Conservation (phyloP, 257 asterid species). For the Solanum ahanhuiri region DNA sequence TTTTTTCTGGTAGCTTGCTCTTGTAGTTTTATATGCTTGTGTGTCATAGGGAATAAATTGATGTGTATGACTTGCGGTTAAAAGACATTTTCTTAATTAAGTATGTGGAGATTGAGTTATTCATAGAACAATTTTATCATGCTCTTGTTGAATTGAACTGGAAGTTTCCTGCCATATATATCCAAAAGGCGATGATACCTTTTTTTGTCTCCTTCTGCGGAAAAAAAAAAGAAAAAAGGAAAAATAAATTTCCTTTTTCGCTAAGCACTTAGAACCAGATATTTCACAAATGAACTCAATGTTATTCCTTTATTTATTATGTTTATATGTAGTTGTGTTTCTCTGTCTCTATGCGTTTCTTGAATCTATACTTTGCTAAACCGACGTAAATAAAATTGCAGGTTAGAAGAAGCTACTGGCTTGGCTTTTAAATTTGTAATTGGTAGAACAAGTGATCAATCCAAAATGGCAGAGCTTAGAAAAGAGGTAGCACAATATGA, state of each 20-base stretch:
- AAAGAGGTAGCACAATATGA: slow-evolving; percentile 77
- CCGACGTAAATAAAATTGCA: slow-evolving; percentile 20
- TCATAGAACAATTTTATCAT: background rate
- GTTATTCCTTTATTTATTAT: background rate
- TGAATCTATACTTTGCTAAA: slow-evolving; percentile 16
- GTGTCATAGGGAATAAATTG: background rate
- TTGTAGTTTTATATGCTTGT: background rate
- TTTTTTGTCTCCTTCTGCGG: background rate
- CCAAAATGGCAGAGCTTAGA: slow-evolving; percentile 76
- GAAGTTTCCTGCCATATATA: background rate
- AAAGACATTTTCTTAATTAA: background rate
- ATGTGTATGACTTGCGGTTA: background rate
- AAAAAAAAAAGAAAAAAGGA: background rate
- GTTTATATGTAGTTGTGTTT: background rate
- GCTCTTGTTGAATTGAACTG: background rate
- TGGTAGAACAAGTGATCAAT: slow-evolving; percentile 63
- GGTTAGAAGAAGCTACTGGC: slow-evolving; percentile 98
- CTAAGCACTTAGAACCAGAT: background rate
- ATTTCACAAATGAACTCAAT: background rate
- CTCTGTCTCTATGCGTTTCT: background rate
- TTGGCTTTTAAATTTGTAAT: slow-evolving; percentile 85
- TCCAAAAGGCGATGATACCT: background rate
- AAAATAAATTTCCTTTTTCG: background rate
- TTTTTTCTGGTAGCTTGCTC: background rate
- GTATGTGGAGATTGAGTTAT: background rate